These are phyloP conservation scores for Cyclotella sp. DNA, from an alignment of 108 stramenopile genomes.

Conservation along the genomic window DNA sequence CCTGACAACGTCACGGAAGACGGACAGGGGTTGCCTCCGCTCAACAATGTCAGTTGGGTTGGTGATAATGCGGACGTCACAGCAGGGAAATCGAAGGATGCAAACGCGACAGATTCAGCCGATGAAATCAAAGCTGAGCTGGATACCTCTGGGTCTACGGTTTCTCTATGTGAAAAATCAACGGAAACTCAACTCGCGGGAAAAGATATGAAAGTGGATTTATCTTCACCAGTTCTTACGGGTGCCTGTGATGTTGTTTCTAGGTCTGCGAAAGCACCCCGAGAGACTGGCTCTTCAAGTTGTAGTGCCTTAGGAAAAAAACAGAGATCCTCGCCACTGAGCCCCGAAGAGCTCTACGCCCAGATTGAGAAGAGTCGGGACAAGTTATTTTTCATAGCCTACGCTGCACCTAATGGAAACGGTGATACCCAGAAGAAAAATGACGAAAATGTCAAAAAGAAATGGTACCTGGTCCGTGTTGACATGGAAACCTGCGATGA, in stretches of 20 bases:
- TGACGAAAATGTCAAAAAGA: neutral
- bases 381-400: constrained; percentile 51
- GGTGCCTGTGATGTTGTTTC: too few relatives aligned
- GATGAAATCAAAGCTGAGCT: too few relatives aligned
- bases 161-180: too few relatives aligned
- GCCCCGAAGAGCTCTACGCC: constrained; percentile 27
- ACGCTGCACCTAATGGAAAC: neutral
- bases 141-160: too few relatives aligned
- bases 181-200: too few relatives aligned
- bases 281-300: neutral
- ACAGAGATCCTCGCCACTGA: neutral
- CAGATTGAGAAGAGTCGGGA: constrained; percentile 38
- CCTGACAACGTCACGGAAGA: neutral
- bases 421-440: neutral
- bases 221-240: too few relatives aligned
- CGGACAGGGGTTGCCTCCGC: neutral
- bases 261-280: too few relatives aligned
- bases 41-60: too few relatives aligned
- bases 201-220: too few relatives aligned
- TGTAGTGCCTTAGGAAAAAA: neutral
- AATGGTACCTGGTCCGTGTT: constrained; percentile 47
- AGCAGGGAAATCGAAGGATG: neutral
- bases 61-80: neutral
- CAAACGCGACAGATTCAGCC: neutral
- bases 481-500: constrained; percentile 27